Percentiles rank a stretch among this genome's conserved stretches.
phyloP scores from a whole-genome alignment of 106 monocot species.

The Apostasia ramifera region DNA sequence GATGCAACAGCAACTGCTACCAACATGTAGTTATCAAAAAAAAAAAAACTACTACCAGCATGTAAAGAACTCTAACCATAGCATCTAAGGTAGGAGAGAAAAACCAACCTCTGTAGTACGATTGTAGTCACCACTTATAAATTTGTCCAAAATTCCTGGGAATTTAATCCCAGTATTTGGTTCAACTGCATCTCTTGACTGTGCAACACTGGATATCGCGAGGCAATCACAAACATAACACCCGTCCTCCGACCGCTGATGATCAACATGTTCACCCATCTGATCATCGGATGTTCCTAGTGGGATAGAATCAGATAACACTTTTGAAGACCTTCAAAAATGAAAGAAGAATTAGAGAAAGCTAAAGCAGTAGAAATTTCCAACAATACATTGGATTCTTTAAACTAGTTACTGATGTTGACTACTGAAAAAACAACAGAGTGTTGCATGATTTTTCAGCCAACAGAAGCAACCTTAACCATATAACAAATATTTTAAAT shows the following conservation, averaged over 20 bases:
- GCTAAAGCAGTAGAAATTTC: neutral
- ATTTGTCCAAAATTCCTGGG: slow-evolving; percentile 51
- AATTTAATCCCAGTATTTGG: slow-evolving; percentile 88
- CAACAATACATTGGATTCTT: neutral
- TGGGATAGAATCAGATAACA: slow-evolving; percentile 39
- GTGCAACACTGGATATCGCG: slow-evolving; percentile 28
- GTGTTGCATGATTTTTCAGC: too few species aligned
- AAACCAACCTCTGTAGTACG: slow-evolving; percentile 41
- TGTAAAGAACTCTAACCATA: too few species aligned
- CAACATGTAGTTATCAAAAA: neutral
- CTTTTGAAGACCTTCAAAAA: slow-evolving; percentile 50
- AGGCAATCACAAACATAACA: slow-evolving; percentile 29
- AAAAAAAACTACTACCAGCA: neutral
- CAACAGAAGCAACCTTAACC: too few species aligned
- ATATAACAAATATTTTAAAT: too few species aligned
- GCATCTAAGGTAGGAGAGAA: neutral
- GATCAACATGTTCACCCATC: slow-evolving; percentile 14
- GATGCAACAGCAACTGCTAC: neutral
- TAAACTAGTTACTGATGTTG: too few species aligned
- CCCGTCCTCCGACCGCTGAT: slow-evolving; percentile 9
- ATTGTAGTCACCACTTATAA: slow-evolving; percentile 30
- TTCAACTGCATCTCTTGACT: slow-evolving; percentile 63
- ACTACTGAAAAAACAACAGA: too few species aligned
- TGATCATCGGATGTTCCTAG: slow-evolving; percentile 24
- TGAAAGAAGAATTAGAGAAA: slow-evolving; percentile 2